Base-by-base conservation (phyloP, 2,329 filamentous ascomycete species). In the Xylariaceae sp. region DNA sequence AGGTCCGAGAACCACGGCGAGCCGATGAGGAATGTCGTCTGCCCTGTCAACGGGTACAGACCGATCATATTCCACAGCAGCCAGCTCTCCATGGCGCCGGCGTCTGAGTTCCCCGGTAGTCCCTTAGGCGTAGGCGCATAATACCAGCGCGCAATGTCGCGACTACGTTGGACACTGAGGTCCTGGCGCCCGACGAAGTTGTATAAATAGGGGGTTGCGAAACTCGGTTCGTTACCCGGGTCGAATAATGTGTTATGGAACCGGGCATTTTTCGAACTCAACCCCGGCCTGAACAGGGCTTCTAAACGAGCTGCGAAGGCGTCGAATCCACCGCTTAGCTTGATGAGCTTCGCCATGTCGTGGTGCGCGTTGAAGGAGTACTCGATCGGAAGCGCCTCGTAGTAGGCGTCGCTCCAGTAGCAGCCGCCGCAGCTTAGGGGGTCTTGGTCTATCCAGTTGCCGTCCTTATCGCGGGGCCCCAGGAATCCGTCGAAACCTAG, bases 41-140 rank as follows among this genome's bases (percentile, higher is more conserved):
- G 86, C 0, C 85, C 86, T 0, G 85, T 87, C 62, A 89, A 75
- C 1, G 86, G 87, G 64, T 88, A 88, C 34, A 89, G 73, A 1
- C 86, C 86, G 44, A 88, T 79, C 80, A 88, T 87, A 63, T 82
- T 83, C 83, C 87, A 89, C 7, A 88, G 72, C 2, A 88, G 72
- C 82, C 85, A 88, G 6, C 81, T 84, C 69, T 90, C 85, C 86
- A 90, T 89, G 11, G 87, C 85, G 5, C 88, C 88, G 1, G 85
- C 86, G 70, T 90, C 88, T 50, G 81, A 85, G 71, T 90, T 89
- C 0, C 88, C 88, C 0, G 87, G 87, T 0, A 90, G 75, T 0
- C 88, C 87, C 6, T 67, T 68, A 0, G 77, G 75, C 0, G 80
- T 80, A 1, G 80, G 76, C 53, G 75, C 76, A 72, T 88, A 89